Percentiles rank a stretch among this genome's conserved stretches.
These are phyloP conservation scores for Symbiodinium pilosum DNA, from an alignment of 73 alveolate species.

Conservation along the genomic window DNA sequence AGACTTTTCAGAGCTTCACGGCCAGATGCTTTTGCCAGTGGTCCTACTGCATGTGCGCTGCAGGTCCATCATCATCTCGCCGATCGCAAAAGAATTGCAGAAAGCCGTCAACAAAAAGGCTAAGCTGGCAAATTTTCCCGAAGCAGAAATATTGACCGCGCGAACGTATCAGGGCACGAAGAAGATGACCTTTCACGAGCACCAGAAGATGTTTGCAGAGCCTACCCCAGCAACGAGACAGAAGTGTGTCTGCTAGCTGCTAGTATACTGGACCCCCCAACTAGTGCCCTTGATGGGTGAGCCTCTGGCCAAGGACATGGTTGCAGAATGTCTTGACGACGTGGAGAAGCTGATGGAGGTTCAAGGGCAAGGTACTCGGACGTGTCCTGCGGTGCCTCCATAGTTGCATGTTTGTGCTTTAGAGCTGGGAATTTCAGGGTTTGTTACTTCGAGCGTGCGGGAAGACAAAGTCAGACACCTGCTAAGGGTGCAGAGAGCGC, in stretches of 20 bases:
- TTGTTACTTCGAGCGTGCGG: too few relatives aligned
- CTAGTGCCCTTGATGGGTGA: too few relatives aligned
- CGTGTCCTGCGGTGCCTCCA: background rate
- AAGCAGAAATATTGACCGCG: too few relatives aligned
- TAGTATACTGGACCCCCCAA: too few relatives aligned
- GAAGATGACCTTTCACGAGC: conserved; percentile 40
- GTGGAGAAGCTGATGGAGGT: conserved; percentile 51
- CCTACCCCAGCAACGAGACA: background rate
- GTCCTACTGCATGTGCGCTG: background rate
- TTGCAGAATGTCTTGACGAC: conserved; percentile 39
- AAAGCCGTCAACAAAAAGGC: conserved; percentile 25
- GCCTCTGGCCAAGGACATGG: conserved; percentile 53
- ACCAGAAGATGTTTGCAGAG: conserved; percentile 59
- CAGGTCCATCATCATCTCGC: conserved; percentile 66
- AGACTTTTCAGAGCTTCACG: too few relatives aligned
- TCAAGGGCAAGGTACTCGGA: conserved; percentile 8
- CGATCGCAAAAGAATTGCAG: conserved; percentile 61
- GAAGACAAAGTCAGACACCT: background rate
- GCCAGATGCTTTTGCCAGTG: background rate
- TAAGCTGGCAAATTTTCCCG: background rate
- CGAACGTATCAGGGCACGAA: background rate
- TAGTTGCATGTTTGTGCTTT: background rate
- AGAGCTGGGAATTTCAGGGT: background rate
- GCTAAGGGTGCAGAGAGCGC: conserved; percentile 16
- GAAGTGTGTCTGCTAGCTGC: background rate